phyloP scores from a whole-genome alignment of 805 yeast genomes.

The Zygosaccharomyces rouxii region DNA sequence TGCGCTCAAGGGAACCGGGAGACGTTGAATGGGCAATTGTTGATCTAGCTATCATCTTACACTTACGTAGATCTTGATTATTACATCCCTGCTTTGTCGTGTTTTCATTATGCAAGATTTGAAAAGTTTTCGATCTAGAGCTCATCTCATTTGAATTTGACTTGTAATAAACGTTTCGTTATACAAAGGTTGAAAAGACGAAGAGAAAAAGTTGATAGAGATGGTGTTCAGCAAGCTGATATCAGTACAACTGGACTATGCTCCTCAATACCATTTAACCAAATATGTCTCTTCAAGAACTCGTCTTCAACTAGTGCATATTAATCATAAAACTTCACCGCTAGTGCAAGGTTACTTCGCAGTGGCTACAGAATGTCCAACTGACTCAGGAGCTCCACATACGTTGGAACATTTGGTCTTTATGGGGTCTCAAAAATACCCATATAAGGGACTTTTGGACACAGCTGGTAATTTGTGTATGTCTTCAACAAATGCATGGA shows the following conservation, averaged over 20 bases:
- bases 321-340: slow-evolving; percentile 74
- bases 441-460: slow-evolving; percentile 88
- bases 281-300: slow-evolving; percentile 79
- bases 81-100: not conserved
- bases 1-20: not conserved
- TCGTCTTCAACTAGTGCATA: slow-evolving; percentile 73
- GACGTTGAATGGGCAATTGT: not conserved
- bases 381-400: slow-evolving; percentile 92
- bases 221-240: slow-evolving; percentile 42
- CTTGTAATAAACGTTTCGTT: not conserved
- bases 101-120: not conserved
- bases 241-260: slow-evolving; percentile 64
- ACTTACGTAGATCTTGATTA: not conserved
- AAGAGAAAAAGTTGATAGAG: not conserved
- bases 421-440: slow-evolving; percentile 87
- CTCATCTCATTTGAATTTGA: not conserved
- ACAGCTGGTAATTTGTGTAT: slow-evolving; percentile 77
- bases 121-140: slow-evolving; percentile 5
- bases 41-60: not conserved
- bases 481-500: slow-evolving; percentile 94
- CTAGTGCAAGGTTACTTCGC: slow-evolving; percentile 91
- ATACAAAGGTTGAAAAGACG: not conserved
- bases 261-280: slow-evolving; percentile 57
- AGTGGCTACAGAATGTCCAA: slow-evolving; percentile 84
- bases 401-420: slow-evolving; percentile 91